Evolutionary conservation across 495 filamentous ascomycete species (phyloP), one percentile per base, ranked within the genome.

Genomic region (Penicillium robsamsonii): DNA sequence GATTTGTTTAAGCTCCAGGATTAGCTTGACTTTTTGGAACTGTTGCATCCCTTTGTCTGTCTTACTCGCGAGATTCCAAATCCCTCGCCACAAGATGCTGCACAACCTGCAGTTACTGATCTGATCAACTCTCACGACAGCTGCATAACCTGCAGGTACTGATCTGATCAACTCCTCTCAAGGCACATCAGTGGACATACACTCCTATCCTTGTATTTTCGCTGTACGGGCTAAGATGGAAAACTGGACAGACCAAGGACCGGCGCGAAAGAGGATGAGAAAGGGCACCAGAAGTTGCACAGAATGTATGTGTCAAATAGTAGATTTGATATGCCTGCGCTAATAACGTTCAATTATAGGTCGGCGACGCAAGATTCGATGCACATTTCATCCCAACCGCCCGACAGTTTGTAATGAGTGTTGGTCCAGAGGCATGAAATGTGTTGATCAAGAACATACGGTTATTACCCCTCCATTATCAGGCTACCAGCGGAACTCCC

Each of bases 261-360:
- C 70, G 2, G 65, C 70, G 29, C 67, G 69, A 12, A 74, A 74
- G 60, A 70, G 56, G 46, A 74, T 74, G 70, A 57, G 73, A 5
- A 75, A 74, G 35, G 72, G 73, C 5, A 75, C 73, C 4, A 76
- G 65, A 46, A 76, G 73, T 54, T 76, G 73, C 58, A 59, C 63
- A 5, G 67, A 76, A 59, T 75, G 73, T 75, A 64, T 42, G 67
- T 61, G 22, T 33, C 9, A 11, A 50, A 40, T 1, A n/a, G 1
- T 24, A 20, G 1, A 27, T 27, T 53, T 25, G 9, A 4, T 45
- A 20, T 25, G 12, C 8, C 27, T 31, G 17, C 29, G 41, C 38
- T 45, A 53, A 48, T 42, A 41, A 11, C 42, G 18, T 53, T 53
- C 22, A 2, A 15, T 18, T 8, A 43, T 46, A 75, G 72, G 72